Base-by-base conservation (phyloP, 805 yeast species). In the Starmerella khaoyaiensis region DNA sequence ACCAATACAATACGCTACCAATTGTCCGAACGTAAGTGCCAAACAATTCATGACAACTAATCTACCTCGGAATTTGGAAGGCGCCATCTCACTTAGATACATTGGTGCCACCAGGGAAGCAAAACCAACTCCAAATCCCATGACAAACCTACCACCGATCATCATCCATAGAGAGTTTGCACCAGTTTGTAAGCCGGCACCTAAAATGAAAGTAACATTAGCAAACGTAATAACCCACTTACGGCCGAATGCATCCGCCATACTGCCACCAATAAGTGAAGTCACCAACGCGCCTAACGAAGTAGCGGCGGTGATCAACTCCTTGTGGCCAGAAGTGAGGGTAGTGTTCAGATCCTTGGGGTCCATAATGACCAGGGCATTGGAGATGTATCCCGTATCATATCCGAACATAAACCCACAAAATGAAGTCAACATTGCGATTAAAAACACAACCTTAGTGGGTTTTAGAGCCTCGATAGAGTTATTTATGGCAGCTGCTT, bases 331-430 rank as follows among this genome's bases (percentile, higher is more conserved):
- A 40, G 73, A 69, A 0, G 84, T 64, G 37, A 86, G 65, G 0
- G 56, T 51, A 39, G 67, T 66, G 30, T 67, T 61, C 22, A 45
- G 35, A 44, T 87, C 68, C 55, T 81, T 94, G 4, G 74, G 71
- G 10, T 86, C 84, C 33, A 87, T 74, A 25, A 84, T 74, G 16
- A 86, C 94, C 51, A 87, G 66, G 0, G 96, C 96, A 15, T 93
- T 76, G 3, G 97, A 87, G 28, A 87, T 86, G 60, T 87, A 87
- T 49, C 97, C 97, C 1, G 97, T 87, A 58, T 87, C 98, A 55
- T 87, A 87, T 49, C 98, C 98, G 60, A 87, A 87, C 83, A 87
- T 74, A 60, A 86, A 83, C 1, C 97, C 97, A 0, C 95, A 84
- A 45, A 87, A 77, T 6, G 95, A 84, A 0, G 95, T 74, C 19